Conservation (phyloP, 2,329 filamentous ascomycete genomes). For the Colletotrichum phormii region DNA sequence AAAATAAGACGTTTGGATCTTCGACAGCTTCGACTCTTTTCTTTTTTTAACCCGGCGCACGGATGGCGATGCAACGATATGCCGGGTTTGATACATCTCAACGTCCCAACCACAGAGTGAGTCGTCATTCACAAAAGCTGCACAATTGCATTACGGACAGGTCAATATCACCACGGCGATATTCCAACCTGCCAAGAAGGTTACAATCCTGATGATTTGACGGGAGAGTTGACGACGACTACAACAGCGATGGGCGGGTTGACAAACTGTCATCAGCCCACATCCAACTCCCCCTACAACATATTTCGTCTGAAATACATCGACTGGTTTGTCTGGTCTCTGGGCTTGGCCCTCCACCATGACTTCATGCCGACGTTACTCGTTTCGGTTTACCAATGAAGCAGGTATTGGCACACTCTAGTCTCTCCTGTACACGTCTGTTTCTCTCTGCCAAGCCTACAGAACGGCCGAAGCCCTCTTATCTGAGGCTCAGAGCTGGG, state of each 20-base stretch:
- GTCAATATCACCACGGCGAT: background rate
- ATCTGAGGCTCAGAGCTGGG: background rate
- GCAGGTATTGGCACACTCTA: background rate
- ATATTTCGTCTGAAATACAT: background rate
- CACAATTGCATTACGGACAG: background rate
- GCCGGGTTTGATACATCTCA: background rate
- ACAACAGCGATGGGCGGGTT: background rate
- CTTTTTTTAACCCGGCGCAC: background rate
- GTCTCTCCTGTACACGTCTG: too few relatives aligned
- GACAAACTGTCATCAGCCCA: background rate
- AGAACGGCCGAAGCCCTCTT: background rate
- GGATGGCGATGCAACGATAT: background rate
- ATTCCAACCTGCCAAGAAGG: conserved; percentile 1
- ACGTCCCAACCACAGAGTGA: background rate
- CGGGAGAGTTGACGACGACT: background rate
- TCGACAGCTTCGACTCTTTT: background rate
- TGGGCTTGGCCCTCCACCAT: background rate
- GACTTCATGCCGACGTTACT: conserved; percentile 2
- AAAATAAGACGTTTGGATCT: background rate
- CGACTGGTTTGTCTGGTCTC: conserved; percentile 12
- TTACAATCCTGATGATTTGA: background rate
- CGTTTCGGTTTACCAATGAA: conserved; percentile 15
- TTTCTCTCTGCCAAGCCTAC: conserved; percentile 1
- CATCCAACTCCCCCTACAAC: background rate
- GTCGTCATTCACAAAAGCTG: background rate